Evolutionary conservation across 75 land plant species (phyloP), one percentile per base, ranked within the genome.

Genomic region (Adiantum capillusveneris): DNA sequence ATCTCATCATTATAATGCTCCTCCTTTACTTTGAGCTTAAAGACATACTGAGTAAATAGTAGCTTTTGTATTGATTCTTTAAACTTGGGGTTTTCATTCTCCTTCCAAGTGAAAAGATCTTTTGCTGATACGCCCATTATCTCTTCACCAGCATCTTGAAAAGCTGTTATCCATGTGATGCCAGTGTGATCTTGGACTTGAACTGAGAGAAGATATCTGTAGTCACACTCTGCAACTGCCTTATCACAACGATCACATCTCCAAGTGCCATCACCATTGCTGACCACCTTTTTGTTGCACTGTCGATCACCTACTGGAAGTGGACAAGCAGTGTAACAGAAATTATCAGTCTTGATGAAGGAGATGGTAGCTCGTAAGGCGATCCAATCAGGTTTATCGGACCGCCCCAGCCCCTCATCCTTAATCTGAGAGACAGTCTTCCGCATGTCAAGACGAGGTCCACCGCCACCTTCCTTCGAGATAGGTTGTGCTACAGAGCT

Each of bases 271-370:
- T 74, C 81, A 41, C 76, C 82, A 44, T 77, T 74, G 25, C 58
- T 83, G 7, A 74, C 84, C 41, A 86, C 99, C 66, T 95, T 95
- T 77, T 84, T 90, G 54, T 58, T 80, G 66, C 99, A 95, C 57
- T 84, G 81, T 69, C 85, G 84, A 59, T 87, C 99, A 26, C 96
- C 96, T 30, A 77, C 58, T 52, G 61, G 78, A 66, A 90, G 66
- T 22, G 99, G 99, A 53, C 99, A 95, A 28, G 97, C 99, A 30
- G 96, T 84, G 71, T 95, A 95, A 64, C 86, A 95, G 54, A 95
- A 95, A 44, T 59, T 87, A 57, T 90, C 99, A 12, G 88, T 69
- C 61, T 95, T 95, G 9, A 95, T 81, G 58, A 75, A 95, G 25
- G 81, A 45, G 25, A 95, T 52, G n/a, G 91, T 82, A 31, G 80